phyloP scores from a whole-genome alignment of 2,329 filamentous ascomycete genomes.

The Lachnellula cervina region DNA sequence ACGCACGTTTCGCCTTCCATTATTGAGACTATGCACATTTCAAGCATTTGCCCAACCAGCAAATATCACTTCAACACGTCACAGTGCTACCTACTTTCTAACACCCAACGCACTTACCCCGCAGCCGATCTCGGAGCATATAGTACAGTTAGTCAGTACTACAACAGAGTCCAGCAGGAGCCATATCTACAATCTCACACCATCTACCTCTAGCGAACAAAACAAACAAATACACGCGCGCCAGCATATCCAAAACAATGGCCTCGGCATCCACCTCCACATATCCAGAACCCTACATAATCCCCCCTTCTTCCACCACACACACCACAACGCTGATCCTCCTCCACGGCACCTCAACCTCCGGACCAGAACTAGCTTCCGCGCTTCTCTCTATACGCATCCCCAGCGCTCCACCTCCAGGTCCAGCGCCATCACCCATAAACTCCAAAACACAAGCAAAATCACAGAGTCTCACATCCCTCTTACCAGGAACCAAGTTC shows the following conservation, averaged over 20 bases:
- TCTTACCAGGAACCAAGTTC: conserved; percentile 18
- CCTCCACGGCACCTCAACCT: conserved; percentile 38
- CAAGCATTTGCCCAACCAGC: not conserved
- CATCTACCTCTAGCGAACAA: not conserved
- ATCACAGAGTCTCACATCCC: conserved; percentile 26
- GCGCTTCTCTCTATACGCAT: conserved; percentile 29
- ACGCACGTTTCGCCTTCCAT: not conserved
- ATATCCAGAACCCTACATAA: conserved; percentile 14
- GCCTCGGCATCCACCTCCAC: not conserved
- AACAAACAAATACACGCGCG: not conserved
- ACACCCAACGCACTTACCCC: not conserved
- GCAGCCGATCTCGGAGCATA: not conserved
- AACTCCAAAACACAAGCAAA: conserved; percentile 29
- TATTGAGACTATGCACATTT: not conserved
- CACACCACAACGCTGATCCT: conserved; percentile 35
- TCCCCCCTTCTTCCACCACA: conserved; percentile 16
- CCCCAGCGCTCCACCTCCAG: not conserved
- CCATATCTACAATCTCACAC: not conserved
- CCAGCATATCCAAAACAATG: not conserved
- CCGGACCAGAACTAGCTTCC: conserved; percentile 32
- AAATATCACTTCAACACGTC: not conserved
- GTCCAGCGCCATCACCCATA: not conserved
- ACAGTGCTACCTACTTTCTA: not conserved
- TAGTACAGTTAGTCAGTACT: too few relatives aligned
- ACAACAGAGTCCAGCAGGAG: too few relatives aligned